phyloP scores from a whole-genome alignment of 2,329 filamentous ascomycete genomes.

The Saccharata proteae region DNA sequence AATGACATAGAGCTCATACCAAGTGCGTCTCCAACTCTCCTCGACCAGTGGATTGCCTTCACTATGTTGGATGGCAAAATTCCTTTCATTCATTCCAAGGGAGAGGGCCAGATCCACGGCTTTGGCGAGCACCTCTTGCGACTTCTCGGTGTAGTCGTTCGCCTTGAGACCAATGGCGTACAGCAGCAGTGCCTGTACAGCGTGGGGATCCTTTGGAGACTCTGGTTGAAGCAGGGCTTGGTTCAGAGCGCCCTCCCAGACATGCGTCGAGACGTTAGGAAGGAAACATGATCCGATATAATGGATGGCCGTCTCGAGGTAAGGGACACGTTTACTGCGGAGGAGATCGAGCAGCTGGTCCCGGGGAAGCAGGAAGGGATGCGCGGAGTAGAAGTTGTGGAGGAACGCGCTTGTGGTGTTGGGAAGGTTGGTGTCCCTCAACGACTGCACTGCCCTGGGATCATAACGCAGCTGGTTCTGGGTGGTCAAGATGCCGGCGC shows the following conservation, averaged over 20 bases:
- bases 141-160: slow-evolving; percentile 56
- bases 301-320: slow-evolving; percentile 42
- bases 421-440: slow-evolving; percentile 12
- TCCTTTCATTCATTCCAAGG: slow-evolving; percentile 59
- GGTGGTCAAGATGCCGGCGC: not conserved
- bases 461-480: not conserved
- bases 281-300: slow-evolving; percentile 46
- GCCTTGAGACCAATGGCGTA: slow-evolving; percentile 70
- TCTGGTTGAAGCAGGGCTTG: slow-evolving; percentile 19
- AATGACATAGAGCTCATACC: slow-evolving; percentile 78
- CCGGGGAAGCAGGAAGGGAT: slow-evolving; percentile 44
- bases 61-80: slow-evolving; percentile 54
- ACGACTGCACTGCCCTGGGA: slow-evolving; percentile 11
- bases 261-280: slow-evolving; percentile 30
- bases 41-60: slow-evolving; percentile 55
- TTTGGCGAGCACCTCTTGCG: slow-evolving; percentile 52
- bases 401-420: slow-evolving; percentile 42
- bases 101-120: slow-evolving; percentile 63
- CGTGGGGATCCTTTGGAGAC: slow-evolving; percentile 33
- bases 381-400: slow-evolving; percentile 39
- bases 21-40: slow-evolving; percentile 77
- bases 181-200: slow-evolving; percentile 67
- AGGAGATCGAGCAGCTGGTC: slow-evolving; percentile 25
- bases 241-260: slow-evolving; percentile 29
- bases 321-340: slow-evolving; percentile 28